Evolutionary conservation across 2,329 filamentous ascomycete species (phyloP), one percentile per base, ranked within the genome.

Genomic region (Graphilbum fragrans): DNA sequence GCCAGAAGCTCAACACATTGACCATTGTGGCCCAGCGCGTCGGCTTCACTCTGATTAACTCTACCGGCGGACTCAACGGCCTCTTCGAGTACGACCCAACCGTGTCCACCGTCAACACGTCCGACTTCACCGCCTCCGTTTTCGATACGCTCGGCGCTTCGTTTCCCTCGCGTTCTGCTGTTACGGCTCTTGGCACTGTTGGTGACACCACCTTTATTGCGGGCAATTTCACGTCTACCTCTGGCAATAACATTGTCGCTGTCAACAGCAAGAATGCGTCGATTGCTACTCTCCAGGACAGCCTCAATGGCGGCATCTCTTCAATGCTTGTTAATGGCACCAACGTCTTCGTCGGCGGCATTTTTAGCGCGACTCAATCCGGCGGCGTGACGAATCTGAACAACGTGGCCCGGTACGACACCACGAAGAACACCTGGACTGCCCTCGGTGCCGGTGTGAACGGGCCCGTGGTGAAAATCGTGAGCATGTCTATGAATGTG

Each of bases 1-100:
- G 74, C 32, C 82, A 87, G 58, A 62, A 62, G 12, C 61, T 78
- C 27, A 61, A 69, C 7, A 61, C 73, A 42, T 66, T 92, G 55
- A 83, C 82, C 2, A 65, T 96, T 49, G 92, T 98, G n/a, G 92
- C 92, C 9, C 88, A 93, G 55, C 76, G 83, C 42, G 78, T 96
- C 33, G 78, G 81, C 10, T 94, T 95, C 58, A 79, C 68, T 19
- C 66, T 86, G 37, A 70, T 80, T 49, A 79, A 78, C 48, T 82
- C 82, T 3, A 84, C 80, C 37, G 84, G 82, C 39, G 85, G 84
- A 3, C 65, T 98, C 41, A 95, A 95, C 55, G 87, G 87, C 9
- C 65, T 98, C 2, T 96, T 84, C 56, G 92, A 96, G 53, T 95
- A 85, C 55, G 74, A 93, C 51, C 85, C 88, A 0, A 70, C 67